These are phyloP conservation scores for Neofusicoccum parvum DNA, from an alignment of 2,329 filamentous ascomycete species.

Conservation along the genomic window DNA sequence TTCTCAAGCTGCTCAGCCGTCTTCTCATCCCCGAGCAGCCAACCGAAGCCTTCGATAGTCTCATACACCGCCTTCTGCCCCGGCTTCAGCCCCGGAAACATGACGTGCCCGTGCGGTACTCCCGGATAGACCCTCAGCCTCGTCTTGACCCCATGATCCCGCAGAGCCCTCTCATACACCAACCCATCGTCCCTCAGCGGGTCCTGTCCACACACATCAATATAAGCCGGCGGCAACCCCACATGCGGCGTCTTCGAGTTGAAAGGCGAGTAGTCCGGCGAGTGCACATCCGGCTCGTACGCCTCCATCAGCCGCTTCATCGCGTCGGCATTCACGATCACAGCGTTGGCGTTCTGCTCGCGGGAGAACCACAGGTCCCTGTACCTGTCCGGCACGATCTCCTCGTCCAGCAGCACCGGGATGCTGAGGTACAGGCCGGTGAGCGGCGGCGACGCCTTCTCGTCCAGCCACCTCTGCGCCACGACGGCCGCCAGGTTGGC, in stretches of 20 bases:
- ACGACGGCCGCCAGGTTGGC: background rate
- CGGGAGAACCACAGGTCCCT: background rate
- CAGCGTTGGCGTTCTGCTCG: background rate
- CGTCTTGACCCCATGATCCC: slow-evolving; percentile 22
- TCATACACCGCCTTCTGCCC: too few species aligned
- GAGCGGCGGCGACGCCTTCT: background rate
- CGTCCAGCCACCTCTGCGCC: background rate
- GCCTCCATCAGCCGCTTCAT: background rate
- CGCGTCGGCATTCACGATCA: background rate
- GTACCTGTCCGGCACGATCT: background rate
- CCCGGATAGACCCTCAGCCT: slow-evolving; percentile 23
- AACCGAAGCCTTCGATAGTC: too few species aligned
- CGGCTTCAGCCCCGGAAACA: too few species aligned
- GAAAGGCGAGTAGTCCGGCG: background rate
- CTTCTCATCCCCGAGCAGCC: too few species aligned
- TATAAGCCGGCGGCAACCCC: slow-evolving; percentile 19
- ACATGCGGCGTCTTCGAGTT: background rate
- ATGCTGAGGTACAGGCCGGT: background rate
- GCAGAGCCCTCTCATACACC: slow-evolving; percentile 20
- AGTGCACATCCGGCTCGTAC: background rate
- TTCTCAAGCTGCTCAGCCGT: too few species aligned
- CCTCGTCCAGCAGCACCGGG: background rate
- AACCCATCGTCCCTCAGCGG: slow-evolving; percentile 22
- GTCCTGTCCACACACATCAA: slow-evolving; percentile 24
- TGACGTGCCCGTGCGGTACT: slow-evolving; percentile 11